A percentile compares a stretch with the other conserved stretches of the same genome.
These are phyloP conservation scores for Tetrapisispora fleetii DNA, from an alignment of 805 yeast genomes.

Conservation along the genomic window DNA sequence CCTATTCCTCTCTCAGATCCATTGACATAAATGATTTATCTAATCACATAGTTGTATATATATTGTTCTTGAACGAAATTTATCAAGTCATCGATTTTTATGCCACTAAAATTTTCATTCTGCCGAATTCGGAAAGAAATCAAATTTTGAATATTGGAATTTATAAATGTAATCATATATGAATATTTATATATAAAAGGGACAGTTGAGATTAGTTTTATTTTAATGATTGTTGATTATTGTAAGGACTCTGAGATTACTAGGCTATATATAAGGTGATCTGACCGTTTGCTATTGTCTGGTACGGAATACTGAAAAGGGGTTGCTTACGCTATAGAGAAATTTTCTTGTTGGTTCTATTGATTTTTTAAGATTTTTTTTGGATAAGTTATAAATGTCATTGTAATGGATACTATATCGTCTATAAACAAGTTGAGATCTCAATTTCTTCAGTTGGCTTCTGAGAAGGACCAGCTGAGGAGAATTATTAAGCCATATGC, in stretches of 20 bases:
- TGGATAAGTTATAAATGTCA: not conserved
- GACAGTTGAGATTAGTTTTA: too few relatives aligned
- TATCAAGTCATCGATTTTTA: slow-evolving; percentile 5
- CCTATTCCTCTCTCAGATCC: too few relatives aligned
- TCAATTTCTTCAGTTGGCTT: slow-evolving; percentile 20
- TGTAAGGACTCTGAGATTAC: too few relatives aligned
- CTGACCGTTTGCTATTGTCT: too few relatives aligned
- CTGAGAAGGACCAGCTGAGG: slow-evolving; percentile 24
- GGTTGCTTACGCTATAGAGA: too few relatives aligned
- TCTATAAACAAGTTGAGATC: slow-evolving; percentile 24
- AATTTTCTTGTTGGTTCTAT: not conserved
- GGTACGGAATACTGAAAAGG: too few relatives aligned
- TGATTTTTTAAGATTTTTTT: not conserved
- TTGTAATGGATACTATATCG: slow-evolving; percentile 19
- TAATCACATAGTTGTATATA: too few relatives aligned
- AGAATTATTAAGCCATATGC: slow-evolving; percentile 23
- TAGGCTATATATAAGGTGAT: too few relatives aligned
- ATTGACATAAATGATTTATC: too few relatives aligned
- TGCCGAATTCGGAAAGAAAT: not conserved
- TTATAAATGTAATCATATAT: too few relatives aligned
- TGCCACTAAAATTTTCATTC: not conserved
- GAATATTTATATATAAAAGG: too few relatives aligned
- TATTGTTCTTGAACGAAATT: not conserved
- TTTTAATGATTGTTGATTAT: too few relatives aligned
- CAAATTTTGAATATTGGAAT: not conserved